Evolutionary conservation across 306 rosid species (phyloP).

Genomic region (Vigna reflexopilosa): DNA sequence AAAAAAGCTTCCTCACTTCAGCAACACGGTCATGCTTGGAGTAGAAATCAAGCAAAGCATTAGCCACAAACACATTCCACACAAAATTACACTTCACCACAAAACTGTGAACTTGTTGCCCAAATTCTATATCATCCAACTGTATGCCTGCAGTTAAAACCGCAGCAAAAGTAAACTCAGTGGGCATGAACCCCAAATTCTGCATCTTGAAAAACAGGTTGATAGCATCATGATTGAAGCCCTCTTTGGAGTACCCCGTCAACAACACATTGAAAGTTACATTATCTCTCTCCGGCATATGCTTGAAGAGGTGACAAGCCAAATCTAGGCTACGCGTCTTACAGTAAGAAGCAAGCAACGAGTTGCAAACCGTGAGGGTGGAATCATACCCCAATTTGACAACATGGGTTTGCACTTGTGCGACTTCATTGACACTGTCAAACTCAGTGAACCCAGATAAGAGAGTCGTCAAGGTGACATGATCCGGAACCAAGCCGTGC

Average conservation of each 20-base stretch:
- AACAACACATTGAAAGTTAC: conserved; percentile 83
- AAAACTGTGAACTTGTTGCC: conserved; percentile 73
- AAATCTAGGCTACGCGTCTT: conserved; percentile 59
- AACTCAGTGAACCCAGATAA: conserved; percentile 71
- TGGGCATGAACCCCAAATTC: conserved; percentile 60
- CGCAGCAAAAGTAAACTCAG: conserved; percentile 88
- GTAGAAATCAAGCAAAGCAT: conserved; percentile 90
- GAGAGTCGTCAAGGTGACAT: conserved; percentile 76
- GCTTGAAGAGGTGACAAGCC: conserved; percentile 63
- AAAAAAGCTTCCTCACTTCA: conserved; percentile 65
- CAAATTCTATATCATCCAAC: conserved; percentile 66
- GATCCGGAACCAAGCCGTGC: conserved; percentile 64
- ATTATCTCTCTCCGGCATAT: conserved; percentile 64
- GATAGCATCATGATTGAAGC: conserved; percentile 66
- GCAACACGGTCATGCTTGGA: conserved; percentile 66
- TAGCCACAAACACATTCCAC: conserved; percentile 85
- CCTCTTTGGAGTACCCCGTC: conserved; percentile 76
- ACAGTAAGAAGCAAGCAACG: conserved; percentile 85
- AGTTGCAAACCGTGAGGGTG: conserved; percentile 76
- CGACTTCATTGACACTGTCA: conserved; percentile 55
- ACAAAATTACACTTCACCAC: conserved; percentile 69
- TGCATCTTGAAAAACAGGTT: conserved; percentile 71
- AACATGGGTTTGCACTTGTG: conserved; percentile 71
- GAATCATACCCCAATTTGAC: conserved; percentile 68
- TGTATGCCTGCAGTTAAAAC: conserved; percentile 66